Base-by-base conservation (phyloP, 805 yeast genomes). In the Barnettozyma botsteinii region DNA sequence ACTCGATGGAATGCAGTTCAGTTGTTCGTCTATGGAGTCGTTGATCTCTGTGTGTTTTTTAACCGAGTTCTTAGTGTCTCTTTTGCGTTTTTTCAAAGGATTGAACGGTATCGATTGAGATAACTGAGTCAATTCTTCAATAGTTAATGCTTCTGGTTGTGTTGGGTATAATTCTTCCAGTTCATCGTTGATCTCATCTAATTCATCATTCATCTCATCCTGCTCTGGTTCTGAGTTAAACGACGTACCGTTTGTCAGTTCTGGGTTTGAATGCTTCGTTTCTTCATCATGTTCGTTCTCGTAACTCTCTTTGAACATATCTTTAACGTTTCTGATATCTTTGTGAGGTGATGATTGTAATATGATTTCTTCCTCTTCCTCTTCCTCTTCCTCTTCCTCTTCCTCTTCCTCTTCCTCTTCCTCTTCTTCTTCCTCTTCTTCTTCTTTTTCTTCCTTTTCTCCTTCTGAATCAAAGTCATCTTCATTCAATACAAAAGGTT, bases 121-220 rank as follows among this genome's bases (percentile, higher is more conserved):
- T 21, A 54, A 25, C 31, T 52, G 55, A 9, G 57, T 45, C 17
- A 52, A 40, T 33, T 47, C 47, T 4, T 43, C 33, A 5, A 44
- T 14, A 20, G 37, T 41, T 24, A 56, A 32, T 3, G 52, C 44
- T 26, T 54, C 57, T 4, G 55, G 57, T 32, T 56, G 60, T 7
- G 59, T 48, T 4, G 60, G 60, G 27, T 50, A 56, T 18, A 56
- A 35, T 20, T 56, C 60, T 28, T 51, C 55, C n/a, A 53, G 19
- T 31, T 56, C 60, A 31, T 51, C 51, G 2, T 45, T 52, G 14
- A 53, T 50, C 23, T 55, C 59, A n/a, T 38, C 36, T 7, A 19
- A 28, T 17, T 45, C 48, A 2, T 9, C 20, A 24, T 11, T 15
- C 29, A 23, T n/a, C 17, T 19, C 23, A 22, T 33, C 37, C 22